A percentile compares a stretch with the other conserved stretches of the same genome.
Evolutionary conservation across 371 early-diverging fungal species (phyloP).

Genomic region (Syncephalastrum sp.): DNA sequence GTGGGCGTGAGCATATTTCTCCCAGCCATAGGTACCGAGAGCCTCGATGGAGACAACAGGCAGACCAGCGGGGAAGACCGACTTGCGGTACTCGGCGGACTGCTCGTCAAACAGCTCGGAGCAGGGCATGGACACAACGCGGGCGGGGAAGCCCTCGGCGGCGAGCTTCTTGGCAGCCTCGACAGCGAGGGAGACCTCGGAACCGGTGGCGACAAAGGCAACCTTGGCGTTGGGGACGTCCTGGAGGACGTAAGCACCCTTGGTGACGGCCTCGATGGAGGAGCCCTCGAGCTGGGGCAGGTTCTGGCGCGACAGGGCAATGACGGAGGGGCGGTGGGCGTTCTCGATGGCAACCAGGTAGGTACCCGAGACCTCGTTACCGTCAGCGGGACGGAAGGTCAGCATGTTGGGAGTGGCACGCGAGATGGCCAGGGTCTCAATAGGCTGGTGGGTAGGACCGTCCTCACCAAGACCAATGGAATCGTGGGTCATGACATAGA

Average conservation of each 20-base stretch:
- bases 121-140: conserved; percentile 97
- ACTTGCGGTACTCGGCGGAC: conserved; percentile 77
- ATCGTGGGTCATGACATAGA: conserved; percentile 99
- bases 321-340: conserved; percentile 76
- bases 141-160: conserved; percentile 57
- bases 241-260: conserved; percentile 81
- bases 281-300: conserved; percentile 89
- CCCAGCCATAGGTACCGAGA: conserved; percentile 93
- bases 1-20: conserved; percentile 84
- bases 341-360: conserved; percentile 81
- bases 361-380: conserved; percentile 93
- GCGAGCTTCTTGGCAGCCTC: conserved; percentile 78
- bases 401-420: conserved; percentile 95
- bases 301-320: conserved; percentile 95
- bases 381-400: conserved; percentile 94
- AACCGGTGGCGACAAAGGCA: conserved; percentile 91
- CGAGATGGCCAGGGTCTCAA: conserved; percentile 94
- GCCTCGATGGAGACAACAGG: conserved; percentile 95
- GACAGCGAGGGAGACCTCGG: conserved; percentile 90
- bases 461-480: conserved; percentile 99
- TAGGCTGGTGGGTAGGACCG: conserved; percentile 99
- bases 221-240: conserved; percentile 63
- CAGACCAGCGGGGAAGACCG: conserved; percentile 79
- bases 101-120: conserved; percentile 95
- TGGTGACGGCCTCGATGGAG: conserved; percentile 72